phyloP scores from a whole-genome alignment of 129 eudicot species.

The Helianthus tuberosus region DNA sequence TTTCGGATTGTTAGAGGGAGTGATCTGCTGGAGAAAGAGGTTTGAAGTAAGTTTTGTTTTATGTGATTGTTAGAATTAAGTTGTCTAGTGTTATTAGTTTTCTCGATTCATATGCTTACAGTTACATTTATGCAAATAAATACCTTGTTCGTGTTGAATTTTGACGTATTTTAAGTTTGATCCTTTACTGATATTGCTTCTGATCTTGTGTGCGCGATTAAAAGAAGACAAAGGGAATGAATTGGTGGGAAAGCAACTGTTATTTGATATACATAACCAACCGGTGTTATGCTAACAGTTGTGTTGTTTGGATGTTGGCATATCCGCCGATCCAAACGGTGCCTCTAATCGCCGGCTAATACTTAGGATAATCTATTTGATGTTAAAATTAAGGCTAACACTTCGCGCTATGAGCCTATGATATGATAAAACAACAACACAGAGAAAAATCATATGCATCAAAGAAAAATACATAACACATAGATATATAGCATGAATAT shows the following conservation, averaged over 20 bases:
- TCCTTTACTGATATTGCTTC: too few relatives aligned
- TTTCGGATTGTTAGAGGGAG: constrained; percentile 49
- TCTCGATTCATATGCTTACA: not conserved
- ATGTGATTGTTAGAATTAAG: not conserved
- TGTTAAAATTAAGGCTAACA: too few relatives aligned
- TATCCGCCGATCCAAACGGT: too few relatives aligned
- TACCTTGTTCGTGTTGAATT: not conserved
- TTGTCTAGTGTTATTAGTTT: not conserved
- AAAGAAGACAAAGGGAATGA: too few relatives aligned
- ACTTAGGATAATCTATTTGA: too few relatives aligned
- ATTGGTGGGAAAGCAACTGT: too few relatives aligned
- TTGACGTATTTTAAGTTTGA: too few relatives aligned
- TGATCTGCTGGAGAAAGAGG: constrained; percentile 42
- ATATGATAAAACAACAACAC: not conserved
- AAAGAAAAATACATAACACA: not conserved
- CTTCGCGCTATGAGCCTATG: not conserved
- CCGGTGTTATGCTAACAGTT: too few relatives aligned
- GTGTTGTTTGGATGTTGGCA: too few relatives aligned
- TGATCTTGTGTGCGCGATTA: too few relatives aligned
- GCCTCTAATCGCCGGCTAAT: too few relatives aligned
- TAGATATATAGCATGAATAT: not conserved
- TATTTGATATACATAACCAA: too few relatives aligned
- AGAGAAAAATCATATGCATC: not conserved
- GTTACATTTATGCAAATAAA: not conserved
- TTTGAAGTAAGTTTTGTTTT: constrained; percentile 13